Evolutionary conservation across 2,329 filamentous ascomycete genomes (phyloP).

Genomic region (Penicillium brasilianum): DNA sequence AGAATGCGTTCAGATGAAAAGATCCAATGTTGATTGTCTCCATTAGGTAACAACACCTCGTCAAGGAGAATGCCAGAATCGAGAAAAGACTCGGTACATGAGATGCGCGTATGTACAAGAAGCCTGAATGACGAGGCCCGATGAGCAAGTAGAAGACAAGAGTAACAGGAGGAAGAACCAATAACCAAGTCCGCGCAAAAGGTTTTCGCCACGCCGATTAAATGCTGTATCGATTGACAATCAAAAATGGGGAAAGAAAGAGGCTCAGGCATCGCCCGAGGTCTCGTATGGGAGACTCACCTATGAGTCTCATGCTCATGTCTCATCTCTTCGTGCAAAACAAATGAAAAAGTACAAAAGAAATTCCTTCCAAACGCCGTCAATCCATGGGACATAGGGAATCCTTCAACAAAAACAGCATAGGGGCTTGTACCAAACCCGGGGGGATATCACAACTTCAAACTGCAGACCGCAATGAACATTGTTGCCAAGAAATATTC

Average conservation of each 20-base stretch:
- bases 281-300: slow-evolving; percentile 24
- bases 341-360: slow-evolving; percentile 9
- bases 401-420: slow-evolving; percentile 25
- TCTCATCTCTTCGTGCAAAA: slow-evolving; percentile 34
- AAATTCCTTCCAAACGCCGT: slow-evolving; percentile 23
- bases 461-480: slow-evolving; percentile 30
- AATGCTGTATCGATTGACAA: slow-evolving; percentile 30
- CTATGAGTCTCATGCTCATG: slow-evolving; percentile 29
- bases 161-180: slow-evolving; percentile 17
- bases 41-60: slow-evolving; percentile 11
- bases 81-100: slow-evolving; percentile 1
- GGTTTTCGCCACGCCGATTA: slow-evolving; percentile 30
- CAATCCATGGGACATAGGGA: slow-evolving; percentile 26
- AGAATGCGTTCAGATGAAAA: neutral
- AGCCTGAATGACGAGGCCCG: slow-evolving; percentile 4
- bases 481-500: slow-evolving; percentile 25
- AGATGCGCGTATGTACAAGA: slow-evolving; percentile 21
- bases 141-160: slow-evolving; percentile 14
- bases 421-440: slow-evolving; percentile 29
- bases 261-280: slow-evolving; percentile 10
- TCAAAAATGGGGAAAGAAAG: slow-evolving; percentile 13
- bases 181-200: slow-evolving; percentile 19
- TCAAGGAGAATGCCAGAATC: neutral
- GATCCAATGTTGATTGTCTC: slow-evolving; percentile 2
- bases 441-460: slow-evolving; percentile 41